Conservation (phyloP, 768 basidiomycete genomes). For the button mushroom (Agaricus bisporus) region DNA sequence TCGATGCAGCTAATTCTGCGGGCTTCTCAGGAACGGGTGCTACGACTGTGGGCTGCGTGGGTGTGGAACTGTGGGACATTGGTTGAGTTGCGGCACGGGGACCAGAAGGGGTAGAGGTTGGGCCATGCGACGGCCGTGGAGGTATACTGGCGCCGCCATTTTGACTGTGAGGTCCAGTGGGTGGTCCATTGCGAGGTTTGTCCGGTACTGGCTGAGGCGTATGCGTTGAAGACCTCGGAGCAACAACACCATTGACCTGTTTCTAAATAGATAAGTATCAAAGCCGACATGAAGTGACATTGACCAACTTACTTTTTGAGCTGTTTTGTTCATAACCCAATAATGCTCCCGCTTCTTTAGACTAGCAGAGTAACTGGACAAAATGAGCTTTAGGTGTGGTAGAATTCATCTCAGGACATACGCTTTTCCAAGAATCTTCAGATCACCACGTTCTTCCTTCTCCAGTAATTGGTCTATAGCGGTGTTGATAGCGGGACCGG, state of each 20-base stretch:
- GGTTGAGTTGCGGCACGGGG: constrained; percentile 47
- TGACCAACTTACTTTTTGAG: constrained; percentile 19
- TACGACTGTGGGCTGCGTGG: constrained; percentile 21
- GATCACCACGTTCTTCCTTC: constrained; percentile 75
- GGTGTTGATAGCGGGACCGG: constrained; percentile 46
- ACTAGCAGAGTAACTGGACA: constrained; percentile 59
- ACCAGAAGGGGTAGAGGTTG: constrained; percentile 36
- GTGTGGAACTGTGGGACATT: constrained; percentile 19
- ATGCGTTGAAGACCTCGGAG: constrained; percentile 30
- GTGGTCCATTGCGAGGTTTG: constrained; percentile 27
- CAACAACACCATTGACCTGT: constrained; percentile 16
- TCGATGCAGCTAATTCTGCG: background rate
- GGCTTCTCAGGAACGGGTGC: background rate
- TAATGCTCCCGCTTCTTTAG: constrained; percentile 66
- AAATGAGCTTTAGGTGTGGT: constrained; percentile 2
- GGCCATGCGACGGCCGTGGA: constrained; percentile 16
- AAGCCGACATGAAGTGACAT: background rate
- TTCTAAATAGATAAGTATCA: constrained; percentile 9
- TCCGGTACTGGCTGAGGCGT: constrained; percentile 26
- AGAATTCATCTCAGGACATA: constrained; percentile 28
- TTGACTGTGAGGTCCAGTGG: constrained; percentile 12
- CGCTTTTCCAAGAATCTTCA: constrained; percentile 77
- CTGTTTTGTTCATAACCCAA: constrained; percentile 35
- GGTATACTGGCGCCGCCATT: constrained; percentile 20
- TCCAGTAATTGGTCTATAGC: constrained; percentile 65